phyloP scores from a whole-genome alignment of 164 flowering plant genomes.

The Aristolochia fimbriata region DNA sequence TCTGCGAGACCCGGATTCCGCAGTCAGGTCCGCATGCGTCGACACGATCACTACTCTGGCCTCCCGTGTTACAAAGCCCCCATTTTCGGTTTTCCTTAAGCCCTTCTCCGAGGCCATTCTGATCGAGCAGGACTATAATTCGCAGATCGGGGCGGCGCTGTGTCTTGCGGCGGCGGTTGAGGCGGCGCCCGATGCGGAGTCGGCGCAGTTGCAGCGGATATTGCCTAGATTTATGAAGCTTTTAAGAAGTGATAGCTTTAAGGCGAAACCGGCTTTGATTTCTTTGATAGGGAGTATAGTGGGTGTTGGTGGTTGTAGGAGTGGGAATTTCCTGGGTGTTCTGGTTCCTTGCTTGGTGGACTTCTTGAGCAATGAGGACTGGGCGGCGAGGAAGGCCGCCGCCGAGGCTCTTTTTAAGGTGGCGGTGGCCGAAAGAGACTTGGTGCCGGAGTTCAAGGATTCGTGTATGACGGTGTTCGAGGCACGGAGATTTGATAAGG shows the following conservation, averaged over 20 bases:
- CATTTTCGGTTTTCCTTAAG: conserved; percentile 44
- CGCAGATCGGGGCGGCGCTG: conserved; percentile 69
- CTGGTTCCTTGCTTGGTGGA: conserved; percentile 47
- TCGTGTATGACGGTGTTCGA: conserved; percentile 52
- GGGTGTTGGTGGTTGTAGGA: conserved; percentile 34
- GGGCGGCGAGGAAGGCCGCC: conserved; percentile 83
- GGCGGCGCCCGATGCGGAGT: conserved; percentile 48
- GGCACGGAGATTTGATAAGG: conserved; percentile 72
- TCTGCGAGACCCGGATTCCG: conserved; percentile 65
- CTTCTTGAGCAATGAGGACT: conserved; percentile 64
- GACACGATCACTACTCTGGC: conserved; percentile 37
- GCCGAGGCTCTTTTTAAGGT: conserved; percentile 59
- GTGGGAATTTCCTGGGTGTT: conserved; percentile 24
- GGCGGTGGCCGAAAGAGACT: conserved; percentile 56
- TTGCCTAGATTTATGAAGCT: conserved; percentile 58
- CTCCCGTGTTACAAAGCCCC: conserved; percentile 27
- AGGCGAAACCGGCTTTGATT: conserved; percentile 64
- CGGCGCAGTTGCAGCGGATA: conserved; percentile 33
- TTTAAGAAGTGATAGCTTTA: conserved; percentile 45
- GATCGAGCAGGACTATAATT: conserved; percentile 55
- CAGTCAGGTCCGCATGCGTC: conserved; percentile 61
- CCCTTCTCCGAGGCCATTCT: conserved; percentile 54
- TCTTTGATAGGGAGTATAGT: conserved; percentile 54
- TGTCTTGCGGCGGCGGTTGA: conserved; percentile 71
- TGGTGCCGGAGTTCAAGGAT: conserved; percentile 39